Conservation (phyloP, 495 filamentous ascomycete genomes). For the Aspergillus sparsus region DNA sequence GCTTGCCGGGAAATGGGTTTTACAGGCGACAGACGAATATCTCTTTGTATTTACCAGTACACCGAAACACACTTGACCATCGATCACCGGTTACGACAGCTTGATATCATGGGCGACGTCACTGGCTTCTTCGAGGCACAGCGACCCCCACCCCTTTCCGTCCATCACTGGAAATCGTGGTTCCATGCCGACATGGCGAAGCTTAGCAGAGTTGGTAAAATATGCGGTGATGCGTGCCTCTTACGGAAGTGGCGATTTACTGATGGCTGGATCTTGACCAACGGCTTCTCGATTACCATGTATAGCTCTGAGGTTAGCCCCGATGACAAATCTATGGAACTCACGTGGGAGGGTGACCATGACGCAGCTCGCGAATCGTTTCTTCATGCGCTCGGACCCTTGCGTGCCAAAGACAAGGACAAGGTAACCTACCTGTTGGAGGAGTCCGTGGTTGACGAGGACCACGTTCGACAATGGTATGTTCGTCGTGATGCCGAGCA, state of each 20-base stretch:
- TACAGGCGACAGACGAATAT: constrained; percentile 51
- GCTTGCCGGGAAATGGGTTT: constrained; percentile 42
- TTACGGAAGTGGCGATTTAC: constrained; percentile 58
- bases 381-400: constrained; percentile 45
- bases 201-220: constrained; percentile 48
- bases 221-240: constrained; percentile 58
- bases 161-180: constrained; percentile 63
- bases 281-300: constrained; percentile 56
- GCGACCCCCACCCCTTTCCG: constrained; percentile 48
- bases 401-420: constrained; percentile 41
- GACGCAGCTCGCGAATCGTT: constrained; percentile 41
- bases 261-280: constrained; percentile 58
- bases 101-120: constrained; percentile 52
- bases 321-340: constrained; percentile 43
- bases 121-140: constrained; percentile 60
- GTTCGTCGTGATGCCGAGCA: constrained; percentile 36
- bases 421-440: constrained; percentile 40
- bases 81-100: constrained; percentile 53
- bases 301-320: constrained; percentile 44
- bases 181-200: constrained; percentile 55
- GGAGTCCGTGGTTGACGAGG: constrained; percentile 35
- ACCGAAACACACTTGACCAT: constrained; percentile 52
- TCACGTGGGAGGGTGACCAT: constrained; percentile 49
- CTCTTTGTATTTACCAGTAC: constrained; percentile 55
- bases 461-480: constrained; percentile 45